phyloP scores from a whole-genome alignment of 163 green algal genomes.

The Picocystis sp. region DNA sequence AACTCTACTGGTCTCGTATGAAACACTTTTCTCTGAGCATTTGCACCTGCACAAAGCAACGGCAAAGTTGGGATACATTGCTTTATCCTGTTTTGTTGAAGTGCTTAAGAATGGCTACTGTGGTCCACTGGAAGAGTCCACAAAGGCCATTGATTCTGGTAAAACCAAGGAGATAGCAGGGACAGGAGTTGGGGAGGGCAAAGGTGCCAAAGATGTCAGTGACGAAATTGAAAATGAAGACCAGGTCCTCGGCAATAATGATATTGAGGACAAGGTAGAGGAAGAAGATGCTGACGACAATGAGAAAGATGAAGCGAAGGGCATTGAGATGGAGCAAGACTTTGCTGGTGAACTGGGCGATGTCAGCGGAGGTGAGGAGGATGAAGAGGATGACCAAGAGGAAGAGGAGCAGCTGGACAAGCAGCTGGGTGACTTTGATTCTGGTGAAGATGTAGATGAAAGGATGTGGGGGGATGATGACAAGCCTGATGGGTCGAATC shows the following conservation, averaged over 20 bases:
- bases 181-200: conserved; percentile 30
- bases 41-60: conserved; percentile 15
- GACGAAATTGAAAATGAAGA: conserved; percentile 88
- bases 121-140: conserved; percentile 28
- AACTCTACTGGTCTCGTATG: neutral
- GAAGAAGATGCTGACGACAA: conserved; percentile 24
- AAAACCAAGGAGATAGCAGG: conserved; percentile 22
- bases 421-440: conserved; percentile 75
- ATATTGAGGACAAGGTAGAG: conserved; percentile 33
- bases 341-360: conserved; percentile 84
- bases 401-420: conserved; percentile 55
- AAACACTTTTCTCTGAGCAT: neutral
- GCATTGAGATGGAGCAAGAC: conserved; percentile 94
- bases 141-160: conserved; percentile 11
- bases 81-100: conserved; percentile 45
- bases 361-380: conserved; percentile 29
- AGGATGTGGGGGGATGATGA: neutral
- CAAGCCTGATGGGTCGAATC: too few relatives aligned
- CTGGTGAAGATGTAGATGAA: conserved; percentile 44
- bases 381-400: conserved; percentile 26
- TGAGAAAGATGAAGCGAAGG: conserved; percentile 21
- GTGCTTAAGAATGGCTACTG: conserved; percentile 82
- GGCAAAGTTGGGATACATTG: conserved; percentile 72
- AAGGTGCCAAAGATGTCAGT: conserved; percentile 71
- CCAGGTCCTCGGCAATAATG: conserved; percentile 71